These are phyloP conservation scores for Wickerhamiella alocasiicola DNA, from an alignment of 805 yeast genomes.

Conservation along the genomic window DNA sequence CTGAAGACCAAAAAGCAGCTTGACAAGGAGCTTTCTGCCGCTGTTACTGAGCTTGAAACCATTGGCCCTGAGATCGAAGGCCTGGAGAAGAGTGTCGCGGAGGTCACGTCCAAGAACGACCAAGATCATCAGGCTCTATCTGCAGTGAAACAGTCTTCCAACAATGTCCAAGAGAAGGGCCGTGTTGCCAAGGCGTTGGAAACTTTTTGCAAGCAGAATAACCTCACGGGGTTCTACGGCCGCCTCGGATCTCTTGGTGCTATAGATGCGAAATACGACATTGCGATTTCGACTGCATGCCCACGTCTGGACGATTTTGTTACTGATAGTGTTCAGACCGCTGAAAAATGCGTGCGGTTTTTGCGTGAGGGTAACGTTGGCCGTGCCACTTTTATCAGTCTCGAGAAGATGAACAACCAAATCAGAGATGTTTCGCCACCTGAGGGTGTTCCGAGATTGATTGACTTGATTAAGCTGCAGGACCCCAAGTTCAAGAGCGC, in stretches of 20 bases:
- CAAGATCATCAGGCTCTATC: constrained; percentile 41
- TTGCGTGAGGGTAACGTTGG: constrained; percentile 75
- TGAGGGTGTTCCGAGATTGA: constrained; percentile 60
- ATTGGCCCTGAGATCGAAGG: background rate
- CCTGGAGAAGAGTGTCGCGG: background rate
- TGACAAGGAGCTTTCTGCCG: constrained; percentile 37
- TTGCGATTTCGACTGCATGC: constrained; percentile 91
- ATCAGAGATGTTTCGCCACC: constrained; percentile 44
- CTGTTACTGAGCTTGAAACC: constrained; percentile 19
- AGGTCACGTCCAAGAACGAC: background rate
- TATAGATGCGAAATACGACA: constrained; percentile 78
- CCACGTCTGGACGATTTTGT: constrained; percentile 86
- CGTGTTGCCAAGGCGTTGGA: constrained; percentile 58
- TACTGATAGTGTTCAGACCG: constrained; percentile 65
- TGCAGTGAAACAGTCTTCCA: constrained; percentile 44
- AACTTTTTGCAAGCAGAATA: constrained; percentile 66
- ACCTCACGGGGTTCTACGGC: constrained; percentile 78
- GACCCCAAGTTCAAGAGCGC: constrained; percentile 70
- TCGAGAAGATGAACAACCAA: constrained; percentile 51
- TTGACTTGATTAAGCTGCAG: constrained; percentile 64
- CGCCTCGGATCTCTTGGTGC: constrained; percentile 86
- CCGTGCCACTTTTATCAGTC: constrained; percentile 72
- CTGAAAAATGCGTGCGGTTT: constrained; percentile 68
- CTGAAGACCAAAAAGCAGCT: constrained; percentile 36
- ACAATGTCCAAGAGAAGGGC: constrained; percentile 52